Evolutionary conservation across 345 rosid genomes (phyloP), one percentile per base, ranked within the genome.

Genomic region (Hibiscus mutabilis): DNA sequence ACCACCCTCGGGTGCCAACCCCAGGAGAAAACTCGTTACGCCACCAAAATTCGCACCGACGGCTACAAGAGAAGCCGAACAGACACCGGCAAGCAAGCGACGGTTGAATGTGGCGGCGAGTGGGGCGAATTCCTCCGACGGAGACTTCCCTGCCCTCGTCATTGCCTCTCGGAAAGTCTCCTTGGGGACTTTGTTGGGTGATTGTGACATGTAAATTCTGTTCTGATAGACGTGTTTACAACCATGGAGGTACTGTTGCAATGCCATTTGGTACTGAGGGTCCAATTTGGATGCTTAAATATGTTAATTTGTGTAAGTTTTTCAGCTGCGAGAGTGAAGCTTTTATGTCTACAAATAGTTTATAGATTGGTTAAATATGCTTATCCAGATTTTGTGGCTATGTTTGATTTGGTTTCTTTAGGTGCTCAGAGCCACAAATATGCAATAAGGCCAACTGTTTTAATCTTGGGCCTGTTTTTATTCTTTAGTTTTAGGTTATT

Each of bases 31-130:
- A 75, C 97, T 95, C 0, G 97, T 92, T 58, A 86, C 57, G 72
- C 96, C 93, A 57, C 82, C 86, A 65, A 92, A 95, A 75, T 95
- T 86, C 11, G 99, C 97, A 10, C 99, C 99, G 3, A 86, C 69
- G 2, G 93, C 97, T 24, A 86, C 91, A 0, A 90, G 68, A 44
- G 96, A 80, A 75, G 97, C 92, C 19, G 97, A 85, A 24, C 91
- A 91, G 29, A 83, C 33, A 37, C 96, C 92, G 0, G 83, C 74
- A 4, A 89, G 87, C 12, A 92, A 75, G 75, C 96, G 83, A 68
- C 99, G 81, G 65, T 76, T 74, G 60, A 88, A 95, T 2, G 80
- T 86, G 8, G 86, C 85, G 0, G 88, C 97, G 4, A 90, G 74
- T 2, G 90, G 93, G 2, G 83, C 77, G 42, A 90, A 92, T 58